phyloP scores from a whole-genome alignment of 1,284 basidiomycete genomes.

The Trichosporon sp. region DNA sequence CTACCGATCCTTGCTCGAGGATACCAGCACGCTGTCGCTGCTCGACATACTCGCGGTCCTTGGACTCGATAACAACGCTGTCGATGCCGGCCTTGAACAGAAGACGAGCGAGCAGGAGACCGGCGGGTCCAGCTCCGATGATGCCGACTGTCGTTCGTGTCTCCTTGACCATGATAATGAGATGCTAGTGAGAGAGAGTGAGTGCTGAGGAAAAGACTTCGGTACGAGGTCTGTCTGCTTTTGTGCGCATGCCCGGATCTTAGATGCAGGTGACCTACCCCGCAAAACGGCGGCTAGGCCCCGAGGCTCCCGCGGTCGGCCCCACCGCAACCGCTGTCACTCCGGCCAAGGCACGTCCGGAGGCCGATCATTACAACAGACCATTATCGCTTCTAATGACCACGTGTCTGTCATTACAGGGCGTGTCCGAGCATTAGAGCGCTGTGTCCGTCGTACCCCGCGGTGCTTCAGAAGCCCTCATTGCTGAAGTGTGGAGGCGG shows the following conservation, averaged over 20 bases:
- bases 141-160: slow-evolving; percentile 21
- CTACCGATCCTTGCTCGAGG: slow-evolving; percentile 21
- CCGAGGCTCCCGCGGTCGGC: not conserved
- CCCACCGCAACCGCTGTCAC: not conserved
- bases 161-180: slow-evolving; percentile 2
- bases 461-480: not conserved
- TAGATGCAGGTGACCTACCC: not conserved
- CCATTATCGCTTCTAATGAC: not conserved
- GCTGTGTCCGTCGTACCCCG: not conserved
- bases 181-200: not conserved
- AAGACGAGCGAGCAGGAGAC: slow-evolving; percentile 18
- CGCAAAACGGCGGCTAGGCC: not conserved
- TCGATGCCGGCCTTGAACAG: slow-evolving; percentile 15
- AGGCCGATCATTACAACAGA: not conserved
- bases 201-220: not conserved
- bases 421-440: not conserved
- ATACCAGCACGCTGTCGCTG: slow-evolving; percentile 22
- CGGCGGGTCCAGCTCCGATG: slow-evolving; percentile 19
- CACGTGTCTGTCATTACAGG: not conserved
- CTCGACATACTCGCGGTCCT: slow-evolving; percentile 24
- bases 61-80: slow-evolving; percentile 18
- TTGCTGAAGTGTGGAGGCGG: not conserved
- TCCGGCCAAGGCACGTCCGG: not conserved
- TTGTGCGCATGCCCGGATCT: not conserved
- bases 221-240: not conserved